phyloP scores from a whole-genome alignment of 495 filamentous ascomycete species.

The Aspergillus bertholletiae region DNA sequence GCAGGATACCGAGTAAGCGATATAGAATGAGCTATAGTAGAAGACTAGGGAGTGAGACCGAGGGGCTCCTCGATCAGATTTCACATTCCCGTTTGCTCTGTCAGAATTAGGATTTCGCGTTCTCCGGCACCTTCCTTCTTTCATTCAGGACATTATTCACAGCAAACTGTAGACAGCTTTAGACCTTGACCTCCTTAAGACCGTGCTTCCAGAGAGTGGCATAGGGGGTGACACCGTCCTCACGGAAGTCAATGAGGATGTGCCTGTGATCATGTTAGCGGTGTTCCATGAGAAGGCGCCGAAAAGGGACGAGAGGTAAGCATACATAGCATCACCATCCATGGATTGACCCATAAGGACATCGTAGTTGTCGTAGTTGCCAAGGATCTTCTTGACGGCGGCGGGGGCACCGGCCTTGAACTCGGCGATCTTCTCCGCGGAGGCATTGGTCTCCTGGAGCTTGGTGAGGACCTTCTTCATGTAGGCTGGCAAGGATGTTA shows the following conservation, averaged over 20 bases:
- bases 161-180: constrained; percentile 35
- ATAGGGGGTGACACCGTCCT: constrained; percentile 89
- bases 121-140: constrained; percentile 24
- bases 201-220: constrained; percentile 96
- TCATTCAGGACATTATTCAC: constrained; percentile 30
- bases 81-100: constrained; percentile 7
- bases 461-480: constrained; percentile 78
- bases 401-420: constrained; percentile 71
- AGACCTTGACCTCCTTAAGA: constrained; percentile 87
- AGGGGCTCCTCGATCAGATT: background rate
- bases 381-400: constrained; percentile 75
- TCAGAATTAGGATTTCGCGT: constrained; percentile 17
- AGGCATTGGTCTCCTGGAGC: constrained; percentile 58
- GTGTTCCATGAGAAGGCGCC: background rate
- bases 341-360: constrained; percentile 89
- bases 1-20: constrained; percentile 33
- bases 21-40: background rate
- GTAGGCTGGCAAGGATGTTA: constrained; percentile 65
- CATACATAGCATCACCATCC: constrained; percentile 88
- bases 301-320: constrained; percentile 10
- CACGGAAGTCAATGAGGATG: constrained; percentile 93
- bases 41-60: background rate
- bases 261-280: constrained; percentile 55
- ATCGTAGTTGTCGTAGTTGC: constrained; percentile 91
- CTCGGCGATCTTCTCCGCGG: constrained; percentile 60